phyloP scores from a whole-genome alignment of 768 basidiomycete species.

The Erythrobasidium yunnanense region DNA sequence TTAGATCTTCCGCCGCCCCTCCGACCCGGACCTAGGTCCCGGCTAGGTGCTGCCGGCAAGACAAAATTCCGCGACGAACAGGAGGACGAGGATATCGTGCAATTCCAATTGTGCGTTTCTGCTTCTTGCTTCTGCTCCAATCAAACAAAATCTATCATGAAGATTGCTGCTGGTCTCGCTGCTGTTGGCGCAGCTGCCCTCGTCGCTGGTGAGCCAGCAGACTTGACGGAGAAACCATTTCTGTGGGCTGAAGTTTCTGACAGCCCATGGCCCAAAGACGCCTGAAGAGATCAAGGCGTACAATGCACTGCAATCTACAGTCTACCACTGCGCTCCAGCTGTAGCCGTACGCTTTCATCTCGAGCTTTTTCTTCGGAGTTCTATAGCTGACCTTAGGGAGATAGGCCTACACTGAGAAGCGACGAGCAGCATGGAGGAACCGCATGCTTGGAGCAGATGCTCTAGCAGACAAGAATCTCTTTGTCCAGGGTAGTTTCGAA shows the following conservation, averaged over 20 bases:
- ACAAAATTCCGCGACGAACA: too few relatives aligned
- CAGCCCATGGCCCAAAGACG: conserved; percentile 28
- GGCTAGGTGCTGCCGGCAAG: too few relatives aligned
- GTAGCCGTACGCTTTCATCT: conserved; percentile 28
- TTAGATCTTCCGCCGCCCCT: too few relatives aligned
- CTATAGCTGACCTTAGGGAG: not conserved
- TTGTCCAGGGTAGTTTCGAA: conserved; percentile 38
- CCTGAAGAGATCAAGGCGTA: conserved; percentile 35
- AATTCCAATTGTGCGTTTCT: too few relatives aligned
- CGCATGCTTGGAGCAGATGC: conserved; percentile 31
- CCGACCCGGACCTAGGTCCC: too few relatives aligned
- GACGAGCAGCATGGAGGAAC: conserved; percentile 22
- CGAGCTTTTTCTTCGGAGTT: not conserved
- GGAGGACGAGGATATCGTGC: too few relatives aligned
- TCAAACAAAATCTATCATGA: too few relatives aligned
- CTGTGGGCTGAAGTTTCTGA: not conserved
- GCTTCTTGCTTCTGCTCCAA: too few relatives aligned
- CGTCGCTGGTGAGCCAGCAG: not conserved
- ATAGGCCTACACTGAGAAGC: conserved; percentile 28
- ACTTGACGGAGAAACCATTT: not conserved
- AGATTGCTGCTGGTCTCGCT: too few relatives aligned
- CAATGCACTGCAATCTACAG: conserved; percentile 33
- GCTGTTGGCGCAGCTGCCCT: not conserved
- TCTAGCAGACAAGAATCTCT: conserved; percentile 33
- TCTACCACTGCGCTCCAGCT: conserved; percentile 39